phyloP scores from a whole-genome alignment of 2,329 filamentous ascomycete genomes.

The Pestalotiopsis sp. region DNA sequence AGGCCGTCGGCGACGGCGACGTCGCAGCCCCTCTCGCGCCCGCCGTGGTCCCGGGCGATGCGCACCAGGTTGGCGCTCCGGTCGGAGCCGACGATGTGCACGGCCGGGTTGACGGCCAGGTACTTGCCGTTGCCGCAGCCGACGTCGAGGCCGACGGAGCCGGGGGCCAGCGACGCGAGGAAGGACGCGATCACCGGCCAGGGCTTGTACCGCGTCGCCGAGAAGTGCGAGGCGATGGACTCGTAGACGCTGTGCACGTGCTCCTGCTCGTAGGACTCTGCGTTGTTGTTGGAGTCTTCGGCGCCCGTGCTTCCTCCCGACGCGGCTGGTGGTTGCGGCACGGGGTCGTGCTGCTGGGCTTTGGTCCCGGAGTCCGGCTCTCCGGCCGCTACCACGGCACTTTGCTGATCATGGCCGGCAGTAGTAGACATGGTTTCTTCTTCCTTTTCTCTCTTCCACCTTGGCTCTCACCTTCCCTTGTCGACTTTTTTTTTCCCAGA shows the following conservation, averaged over 20 bases:
- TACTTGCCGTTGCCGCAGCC: conserved; percentile 99
- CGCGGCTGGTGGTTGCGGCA: not conserved
- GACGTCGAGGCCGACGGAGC: conserved; percentile 82
- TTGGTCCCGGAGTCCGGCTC: too few relatives aligned
- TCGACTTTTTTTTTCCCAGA: too few relatives aligned
- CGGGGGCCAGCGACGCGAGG: conserved; percentile 62
- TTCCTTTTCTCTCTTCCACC: too few relatives aligned
- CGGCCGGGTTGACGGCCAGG: conserved; percentile 70
- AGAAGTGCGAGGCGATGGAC: conserved; percentile 82
- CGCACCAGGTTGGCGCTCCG: conserved; percentile 62
- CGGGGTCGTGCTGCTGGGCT: too few relatives aligned
- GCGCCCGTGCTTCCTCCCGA: not conserved
- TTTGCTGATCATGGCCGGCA: too few relatives aligned
- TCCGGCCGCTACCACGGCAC: too few relatives aligned
- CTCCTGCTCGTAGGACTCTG: conserved; percentile 72
- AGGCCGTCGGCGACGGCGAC: conserved; percentile 81
- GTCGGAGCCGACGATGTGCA: conserved; percentile 85
- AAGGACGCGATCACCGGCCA: conserved; percentile 91
- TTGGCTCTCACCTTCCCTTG: too few relatives aligned
- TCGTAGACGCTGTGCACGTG: conserved; percentile 95
- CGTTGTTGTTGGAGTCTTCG: too few relatives aligned
- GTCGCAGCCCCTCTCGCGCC: conserved; percentile 50
- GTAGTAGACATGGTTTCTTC: too few relatives aligned
- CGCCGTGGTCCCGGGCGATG: conserved; percentile 43
- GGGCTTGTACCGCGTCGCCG: conserved; percentile 75